Evolutionary conservation across 2,329 filamentous ascomycete species (phyloP).

Genomic region (Fusarium marasasianum): DNA sequence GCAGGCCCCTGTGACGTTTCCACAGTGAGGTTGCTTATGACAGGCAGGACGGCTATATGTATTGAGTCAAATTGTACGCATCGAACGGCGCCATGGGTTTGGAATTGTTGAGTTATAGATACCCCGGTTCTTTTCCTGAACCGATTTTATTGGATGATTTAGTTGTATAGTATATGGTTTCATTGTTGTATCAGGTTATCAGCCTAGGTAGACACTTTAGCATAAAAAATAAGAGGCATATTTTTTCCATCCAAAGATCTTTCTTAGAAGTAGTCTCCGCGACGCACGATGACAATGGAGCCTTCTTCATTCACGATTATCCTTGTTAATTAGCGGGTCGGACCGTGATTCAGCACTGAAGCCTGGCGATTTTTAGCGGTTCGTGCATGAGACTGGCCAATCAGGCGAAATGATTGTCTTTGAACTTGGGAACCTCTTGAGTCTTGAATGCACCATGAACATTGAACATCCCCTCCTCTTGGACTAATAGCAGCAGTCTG

Average conservation of each 20-base stretch:
- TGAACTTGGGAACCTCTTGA: neutral
- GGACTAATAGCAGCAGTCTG: neutral
- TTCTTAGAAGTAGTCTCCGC: neutral
- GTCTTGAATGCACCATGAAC: neutral
- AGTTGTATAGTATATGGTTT: slow-evolving; percentile 26
- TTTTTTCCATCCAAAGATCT: neutral
- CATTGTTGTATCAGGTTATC: neutral
- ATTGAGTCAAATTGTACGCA: slow-evolving; percentile 28
- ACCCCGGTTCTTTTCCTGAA: slow-evolving; percentile 36
- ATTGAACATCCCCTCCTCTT: neutral
- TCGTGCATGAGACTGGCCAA: slow-evolving; percentile 10
- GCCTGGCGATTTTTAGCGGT: slow-evolving; percentile 30
- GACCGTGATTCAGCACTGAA: slow-evolving; percentile 27
- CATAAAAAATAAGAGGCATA: neutral
- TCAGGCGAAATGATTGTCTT: neutral
- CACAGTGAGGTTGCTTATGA: slow-evolving; percentile 25
- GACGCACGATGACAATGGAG: too few species aligned
- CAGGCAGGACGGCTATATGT: neutral
- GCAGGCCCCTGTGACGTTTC: slow-evolving; percentile 35
- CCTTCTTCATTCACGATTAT: neutral
- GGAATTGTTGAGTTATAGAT: slow-evolving; percentile 40
- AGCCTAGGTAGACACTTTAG: neutral
- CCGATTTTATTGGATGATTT: slow-evolving; percentile 6
- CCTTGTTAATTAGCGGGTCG: slow-evolving; percentile 4
- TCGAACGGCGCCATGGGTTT: slow-evolving; percentile 36